Percentiles rank a stretch among this genome's conserved stretches.
Evolutionary conservation across 2,329 filamentous ascomycete species (phyloP).

Genomic region (Aspergillus melleus): DNA sequence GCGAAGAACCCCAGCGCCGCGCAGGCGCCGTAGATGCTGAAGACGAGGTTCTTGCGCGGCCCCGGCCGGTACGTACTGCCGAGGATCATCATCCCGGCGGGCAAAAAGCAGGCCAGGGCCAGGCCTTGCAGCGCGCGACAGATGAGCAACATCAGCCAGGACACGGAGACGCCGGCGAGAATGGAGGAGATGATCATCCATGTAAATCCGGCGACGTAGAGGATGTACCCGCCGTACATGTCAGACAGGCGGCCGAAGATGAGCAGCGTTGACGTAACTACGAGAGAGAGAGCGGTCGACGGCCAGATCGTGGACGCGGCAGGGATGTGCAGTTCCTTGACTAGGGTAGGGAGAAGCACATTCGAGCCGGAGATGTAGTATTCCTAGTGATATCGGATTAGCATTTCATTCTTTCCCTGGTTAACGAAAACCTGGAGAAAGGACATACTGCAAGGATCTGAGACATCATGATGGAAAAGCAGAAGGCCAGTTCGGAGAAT

Average conservation of each 20-base stretch:
- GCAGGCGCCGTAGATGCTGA: constrained; percentile 58
- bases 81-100: constrained; percentile 66
- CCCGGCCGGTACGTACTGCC: constrained; percentile 67
- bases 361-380: constrained; percentile 77
- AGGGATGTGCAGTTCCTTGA: constrained; percentile 63
- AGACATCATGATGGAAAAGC: constrained; percentile 61
- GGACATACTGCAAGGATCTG: constrained; percentile 60
- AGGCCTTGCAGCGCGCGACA: constrained; percentile 74
- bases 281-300: constrained; percentile 52
- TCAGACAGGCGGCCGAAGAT: constrained; percentile 59
- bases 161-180: constrained; percentile 67
- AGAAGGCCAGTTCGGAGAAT: constrained; percentile 62
- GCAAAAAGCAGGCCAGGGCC: constrained; percentile 70
- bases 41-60: constrained; percentile 68
- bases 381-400: constrained; percentile 49
- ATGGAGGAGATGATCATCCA: constrained; percentile 71
- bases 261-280: constrained; percentile 49
- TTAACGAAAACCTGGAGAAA: not conserved
- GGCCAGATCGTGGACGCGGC: constrained; percentile 61
- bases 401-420: not conserved
- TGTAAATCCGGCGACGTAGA: constrained; percentile 62
- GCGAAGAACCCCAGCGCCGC: constrained; percentile 51
- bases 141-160: constrained; percentile 69
- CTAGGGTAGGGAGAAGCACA: constrained; percentile 65
- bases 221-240: constrained; percentile 63